phyloP scores from a whole-genome alignment of 306 rosid species.

The Dalbergia cultrata region DNA sequence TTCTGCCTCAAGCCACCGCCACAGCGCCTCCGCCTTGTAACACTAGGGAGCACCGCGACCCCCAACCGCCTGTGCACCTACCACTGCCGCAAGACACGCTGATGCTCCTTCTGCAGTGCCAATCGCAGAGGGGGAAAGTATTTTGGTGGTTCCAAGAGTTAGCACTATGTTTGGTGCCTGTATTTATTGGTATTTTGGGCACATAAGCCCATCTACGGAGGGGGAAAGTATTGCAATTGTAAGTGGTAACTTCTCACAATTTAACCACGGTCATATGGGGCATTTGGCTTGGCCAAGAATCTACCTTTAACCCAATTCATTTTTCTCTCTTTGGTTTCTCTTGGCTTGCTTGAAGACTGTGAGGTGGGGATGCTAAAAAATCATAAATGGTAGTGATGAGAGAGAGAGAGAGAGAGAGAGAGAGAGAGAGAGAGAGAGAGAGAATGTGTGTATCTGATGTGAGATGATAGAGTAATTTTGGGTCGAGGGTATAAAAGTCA shows the following conservation, averaged over 20 bases:
- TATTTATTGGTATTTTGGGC: slow-evolving; percentile 53
- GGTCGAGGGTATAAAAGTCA: too few species aligned
- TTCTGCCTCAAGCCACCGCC: too few species aligned
- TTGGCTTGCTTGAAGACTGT: slow-evolving; percentile 37
- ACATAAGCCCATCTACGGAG: background rate
- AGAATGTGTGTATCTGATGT: slow-evolving; percentile 8
- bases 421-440: too few species aligned
- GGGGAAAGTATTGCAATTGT: background rate
- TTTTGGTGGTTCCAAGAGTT: slow-evolving; percentile 40
- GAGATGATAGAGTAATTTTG: too few species aligned
- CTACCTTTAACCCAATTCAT: background rate
- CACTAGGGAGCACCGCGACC: too few species aligned
- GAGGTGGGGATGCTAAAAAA: slow-evolving; percentile 44
- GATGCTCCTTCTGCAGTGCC: too few species aligned
- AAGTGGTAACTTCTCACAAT: slow-evolving; percentile 29
- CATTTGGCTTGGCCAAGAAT: slow-evolving; percentile 38
- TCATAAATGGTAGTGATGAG: slow-evolving; percentile 36
- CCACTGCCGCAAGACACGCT: too few species aligned
- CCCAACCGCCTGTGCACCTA: too few species aligned
- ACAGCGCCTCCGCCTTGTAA: too few species aligned
- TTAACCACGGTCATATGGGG: slow-evolving; percentile 41
- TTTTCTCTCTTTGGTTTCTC: background rate
- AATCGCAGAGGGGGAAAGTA: too few species aligned
- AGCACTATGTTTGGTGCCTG: slow-evolving; percentile 51
- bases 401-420: too few species aligned